Base-by-base conservation (phyloP, 1,284 basidiomycete genomes). In the Puccinia novopanici region DNA sequence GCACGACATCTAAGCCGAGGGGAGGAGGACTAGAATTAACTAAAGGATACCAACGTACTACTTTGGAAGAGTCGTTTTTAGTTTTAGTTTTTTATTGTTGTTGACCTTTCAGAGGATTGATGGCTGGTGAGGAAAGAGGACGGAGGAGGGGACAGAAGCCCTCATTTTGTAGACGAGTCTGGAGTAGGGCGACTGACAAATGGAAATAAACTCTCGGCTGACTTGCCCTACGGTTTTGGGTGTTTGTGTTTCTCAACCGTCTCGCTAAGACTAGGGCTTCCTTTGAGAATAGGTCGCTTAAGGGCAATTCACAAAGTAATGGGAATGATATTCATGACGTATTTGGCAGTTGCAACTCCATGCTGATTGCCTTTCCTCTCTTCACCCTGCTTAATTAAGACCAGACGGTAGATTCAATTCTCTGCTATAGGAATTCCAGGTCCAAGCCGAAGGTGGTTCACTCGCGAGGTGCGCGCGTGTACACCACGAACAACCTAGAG, bases 81-180 rank as follows among this genome's bases (percentile, higher is more conserved):
- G 4, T 27, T 63, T 19, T 65, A 37, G 19, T 24, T 67, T 37
- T 12, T 27, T 63, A 15, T 50, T 52, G 45, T 15, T 50, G 42
- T 22, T 37, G 61, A 67, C 48, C 57, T 50, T 50, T 75, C 61
- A 63, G 57, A 63, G 30, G 55, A 63, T 34, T 59, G 48, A 24
- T 65, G 40, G 74, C 71, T 63, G 59, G 59, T 74, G 71, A 22
- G 22, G 75, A 24, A 40, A 22, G 22, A 19, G 13, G 42, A 50
- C 10, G 15, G 19, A 17, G n/a, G 57, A 0, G 12, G 63, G 19
- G 19, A 52, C 22, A 63, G 55, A 63, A 22, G 75, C 48, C 48
- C 40, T 52, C 24, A 13, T 76, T 67, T 76, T 76, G 75, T 67
- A 76, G 75, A 15, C 75, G 61, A 65, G 50, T 27, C 9, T 34